These are phyloP conservation scores for Aspergillus sclerotialis DNA, from an alignment of 2,329 filamentous ascomycete species.

Conservation along the genomic window DNA sequence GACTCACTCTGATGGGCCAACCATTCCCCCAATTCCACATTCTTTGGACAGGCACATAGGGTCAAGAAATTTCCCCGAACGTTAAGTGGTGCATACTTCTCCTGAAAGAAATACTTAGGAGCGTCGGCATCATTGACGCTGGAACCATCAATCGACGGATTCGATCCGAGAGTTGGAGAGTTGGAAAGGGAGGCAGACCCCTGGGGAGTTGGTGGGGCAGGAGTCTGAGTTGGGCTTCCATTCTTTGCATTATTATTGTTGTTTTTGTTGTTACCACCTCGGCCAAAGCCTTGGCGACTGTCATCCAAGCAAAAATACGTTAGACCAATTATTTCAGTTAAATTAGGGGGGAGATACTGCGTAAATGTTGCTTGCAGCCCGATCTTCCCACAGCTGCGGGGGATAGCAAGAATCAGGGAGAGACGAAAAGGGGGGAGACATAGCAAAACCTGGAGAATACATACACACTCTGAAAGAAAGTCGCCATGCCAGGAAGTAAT, in stretches of 20 bases:
- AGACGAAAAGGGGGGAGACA: slow-evolving; percentile 15
- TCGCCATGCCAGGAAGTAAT: slow-evolving; percentile 33
- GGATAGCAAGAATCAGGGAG: slow-evolving; percentile 20
- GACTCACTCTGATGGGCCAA: slow-evolving; percentile 80
- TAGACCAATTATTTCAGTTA: slow-evolving; percentile 12
- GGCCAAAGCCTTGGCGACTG: slow-evolving; percentile 44
- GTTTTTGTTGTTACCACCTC: slow-evolving; percentile 40
- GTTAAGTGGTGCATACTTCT: slow-evolving; percentile 66
- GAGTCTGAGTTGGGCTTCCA: slow-evolving; percentile 23
- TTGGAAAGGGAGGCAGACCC: slow-evolving; percentile 24
- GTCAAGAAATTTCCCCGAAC: slow-evolving; percentile 98
- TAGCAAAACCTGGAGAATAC: slow-evolving; percentile 15
- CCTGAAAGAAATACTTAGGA: slow-evolving; percentile 46
- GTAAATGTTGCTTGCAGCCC: too few species aligned
- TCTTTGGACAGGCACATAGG: slow-evolving; percentile 82
- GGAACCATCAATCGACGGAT: slow-evolving; percentile 28
- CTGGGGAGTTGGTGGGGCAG: slow-evolving; percentile 22
- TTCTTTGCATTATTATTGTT: slow-evolving; percentile 32
- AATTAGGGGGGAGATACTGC: slow-evolving; percentile 3
- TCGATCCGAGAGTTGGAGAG: slow-evolving; percentile 34
- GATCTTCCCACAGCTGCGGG: slow-evolving; percentile 8
- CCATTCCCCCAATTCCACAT: slow-evolving; percentile 92
- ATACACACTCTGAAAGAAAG: slow-evolving; percentile 46
- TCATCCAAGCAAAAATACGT: slow-evolving; percentile 16
- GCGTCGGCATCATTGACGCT: slow-evolving; percentile 33